A percentile compares a stretch with the other conserved stretches of the same genome.
These are phyloP conservation scores for Podila clonocystis DNA, from an alignment of 192 early-diverging fungal genomes.

Conservation along the genomic window DNA sequence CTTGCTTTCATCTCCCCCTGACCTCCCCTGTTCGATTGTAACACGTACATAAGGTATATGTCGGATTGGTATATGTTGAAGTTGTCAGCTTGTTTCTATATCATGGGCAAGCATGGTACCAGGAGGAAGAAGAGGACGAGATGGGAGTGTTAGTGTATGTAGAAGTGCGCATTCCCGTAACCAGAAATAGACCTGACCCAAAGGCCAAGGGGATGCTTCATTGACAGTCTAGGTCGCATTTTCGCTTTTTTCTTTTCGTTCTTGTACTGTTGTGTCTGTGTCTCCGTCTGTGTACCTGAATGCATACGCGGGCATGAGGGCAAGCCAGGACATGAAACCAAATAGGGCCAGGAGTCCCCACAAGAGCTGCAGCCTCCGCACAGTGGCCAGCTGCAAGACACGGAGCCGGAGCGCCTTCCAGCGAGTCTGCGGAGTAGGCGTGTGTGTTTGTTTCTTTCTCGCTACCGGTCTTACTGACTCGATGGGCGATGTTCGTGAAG, in stretches of 20 bases:
- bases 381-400: conserved; percentile 26
- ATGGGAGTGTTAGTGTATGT: background rate
- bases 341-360: conserved; percentile 31
- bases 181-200: no score
- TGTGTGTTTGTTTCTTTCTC: background rate
- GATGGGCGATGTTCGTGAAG: background rate
- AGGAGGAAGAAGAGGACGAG: background rate
- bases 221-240: no score
- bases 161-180: no score
- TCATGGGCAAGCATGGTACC: background rate
- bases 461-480: background rate
- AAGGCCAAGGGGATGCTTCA: no score
- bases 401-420: conserved; percentile 16
- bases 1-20: background rate
- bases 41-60: conserved; percentile 37
- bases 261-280: no score
- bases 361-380: conserved; percentile 14
- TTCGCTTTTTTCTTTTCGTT: no score
- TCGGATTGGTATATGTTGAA: conserved; percentile 4
- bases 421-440: no score
- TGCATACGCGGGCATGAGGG: conserved; percentile 43
- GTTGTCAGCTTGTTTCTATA: conserved; percentile 35
- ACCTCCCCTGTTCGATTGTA: background rate
- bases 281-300: conserved; percentile 24
- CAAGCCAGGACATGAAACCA: conserved; percentile 37